Evolutionary conservation across 495 filamentous ascomycete species (phyloP).

Genomic region (Annulohypoxylon moriforme): DNA sequence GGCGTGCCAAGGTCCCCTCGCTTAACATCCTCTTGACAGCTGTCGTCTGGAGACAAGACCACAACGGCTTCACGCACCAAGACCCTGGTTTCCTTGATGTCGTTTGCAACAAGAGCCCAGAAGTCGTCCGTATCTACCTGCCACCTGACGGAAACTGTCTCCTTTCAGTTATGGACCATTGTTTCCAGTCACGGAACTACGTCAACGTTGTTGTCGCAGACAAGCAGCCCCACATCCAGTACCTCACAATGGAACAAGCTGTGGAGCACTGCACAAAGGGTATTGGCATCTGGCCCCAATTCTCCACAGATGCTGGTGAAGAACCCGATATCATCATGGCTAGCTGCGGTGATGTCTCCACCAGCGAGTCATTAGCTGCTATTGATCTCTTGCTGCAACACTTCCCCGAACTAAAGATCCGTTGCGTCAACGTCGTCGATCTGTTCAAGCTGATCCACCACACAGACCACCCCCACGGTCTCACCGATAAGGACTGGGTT

Average conservation of each 20-base stretch:
- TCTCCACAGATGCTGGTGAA: conserved; percentile 64
- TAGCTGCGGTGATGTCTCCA: conserved; percentile 75
- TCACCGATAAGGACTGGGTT: conserved; percentile 69
- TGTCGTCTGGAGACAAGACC: conserved; percentile 81
- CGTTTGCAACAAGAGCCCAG: conserved; percentile 77
- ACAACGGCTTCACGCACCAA: conserved; percentile 84
- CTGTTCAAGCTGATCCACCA: conserved; percentile 77
- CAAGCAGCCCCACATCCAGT: conserved; percentile 81
- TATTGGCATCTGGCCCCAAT: conserved; percentile 63
- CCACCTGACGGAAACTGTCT: conserved; percentile 80
- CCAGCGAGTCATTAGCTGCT: conserved; percentile 75
- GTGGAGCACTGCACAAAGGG: conserved; percentile 78
- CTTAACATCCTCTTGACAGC: conserved; percentile 80
- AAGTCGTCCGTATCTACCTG: conserved; percentile 81
- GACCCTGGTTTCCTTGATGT: conserved; percentile 82
- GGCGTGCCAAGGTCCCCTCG: conserved; percentile 73
- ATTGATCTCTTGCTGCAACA: conserved; percentile 72
- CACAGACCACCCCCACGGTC: conserved; percentile 73
- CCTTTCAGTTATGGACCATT: conserved; percentile 74
- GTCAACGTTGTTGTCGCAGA: conserved; percentile 81
- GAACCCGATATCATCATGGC: conserved; percentile 79
- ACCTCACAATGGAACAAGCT: conserved; percentile 73
- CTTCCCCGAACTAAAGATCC: conserved; percentile 74
- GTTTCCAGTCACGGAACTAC: conserved; percentile 74
- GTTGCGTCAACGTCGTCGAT: conserved; percentile 80